A percentile compares a stretch with the other conserved stretches of the same genome.
Evolutionary conservation across 257 asterid species (phyloP).

Genomic region (Leonotis leonurus): DNA sequence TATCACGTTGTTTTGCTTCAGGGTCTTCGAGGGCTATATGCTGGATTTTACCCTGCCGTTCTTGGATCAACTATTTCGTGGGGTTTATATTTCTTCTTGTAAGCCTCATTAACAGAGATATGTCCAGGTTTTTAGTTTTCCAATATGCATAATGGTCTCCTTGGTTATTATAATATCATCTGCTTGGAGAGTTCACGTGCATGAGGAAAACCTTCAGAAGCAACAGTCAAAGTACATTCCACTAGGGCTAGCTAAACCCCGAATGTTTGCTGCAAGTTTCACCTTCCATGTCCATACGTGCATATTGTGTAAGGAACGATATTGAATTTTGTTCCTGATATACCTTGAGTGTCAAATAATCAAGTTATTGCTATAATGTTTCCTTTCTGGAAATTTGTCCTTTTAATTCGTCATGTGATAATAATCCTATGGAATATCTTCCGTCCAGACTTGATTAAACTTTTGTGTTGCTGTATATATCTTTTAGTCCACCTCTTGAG

Average conservation of each 20-base stretch:
- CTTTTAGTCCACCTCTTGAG: no score
- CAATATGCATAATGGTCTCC: not conserved
- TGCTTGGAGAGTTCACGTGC: not conserved
- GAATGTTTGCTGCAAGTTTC: slow-evolving; percentile 4
- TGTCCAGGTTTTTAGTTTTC: slow-evolving; percentile 1
- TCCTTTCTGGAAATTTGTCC: not conserved
- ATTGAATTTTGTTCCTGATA: not conserved
- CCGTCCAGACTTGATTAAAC: not conserved
- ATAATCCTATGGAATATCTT: not conserved
- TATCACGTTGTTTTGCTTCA: slow-evolving; percentile 30
- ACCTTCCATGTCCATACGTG: not conserved
- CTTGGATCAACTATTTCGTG: slow-evolving; percentile 96
- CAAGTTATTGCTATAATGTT: not conserved
- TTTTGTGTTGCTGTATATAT: not conserved
- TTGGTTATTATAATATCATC: not conserved
- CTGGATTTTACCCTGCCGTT: slow-evolving; percentile 94
- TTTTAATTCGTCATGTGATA: not conserved
- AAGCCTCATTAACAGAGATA: slow-evolving; percentile 25
- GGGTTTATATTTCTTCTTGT: slow-evolving; percentile 96
- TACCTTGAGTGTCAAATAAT: not conserved
- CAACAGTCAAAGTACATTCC: not conserved
- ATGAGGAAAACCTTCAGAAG: slow-evolving; percentile 11
- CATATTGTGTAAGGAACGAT: not conserved
- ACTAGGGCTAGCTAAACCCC: not conserved
- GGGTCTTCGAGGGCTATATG: slow-evolving; percentile 91